Percentiles rank a stretch among this genome's conserved stretches.
These are phyloP conservation scores for Diutina sp. DNA, from an alignment of 1,139 yeast genomes.

Conservation along the genomic window DNA sequence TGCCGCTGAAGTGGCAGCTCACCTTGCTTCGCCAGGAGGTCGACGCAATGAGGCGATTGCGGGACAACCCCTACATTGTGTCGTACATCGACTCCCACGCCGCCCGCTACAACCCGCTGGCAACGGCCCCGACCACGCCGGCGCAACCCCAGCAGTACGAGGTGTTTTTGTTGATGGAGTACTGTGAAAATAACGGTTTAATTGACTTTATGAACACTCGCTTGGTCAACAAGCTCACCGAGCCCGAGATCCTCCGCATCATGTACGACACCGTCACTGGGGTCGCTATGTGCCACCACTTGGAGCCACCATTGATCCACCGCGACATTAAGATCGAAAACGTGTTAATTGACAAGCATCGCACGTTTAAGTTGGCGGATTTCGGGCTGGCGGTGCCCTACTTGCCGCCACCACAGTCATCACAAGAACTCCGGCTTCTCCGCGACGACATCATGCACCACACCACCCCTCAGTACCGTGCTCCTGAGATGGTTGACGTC, in stretches of 20 bases:
- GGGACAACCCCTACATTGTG: conserved; percentile 71
- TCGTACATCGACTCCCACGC: conserved; percentile 93
- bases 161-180: conserved; percentile 86
- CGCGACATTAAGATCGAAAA: conserved; percentile 94
- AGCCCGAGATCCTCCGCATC: conserved; percentile 68
- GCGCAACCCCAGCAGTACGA: conserved; percentile 46
- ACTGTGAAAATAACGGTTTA: conserved; percentile 74
- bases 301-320: conserved; percentile 73
- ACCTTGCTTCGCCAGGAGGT: conserved; percentile 65
- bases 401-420: conserved; percentile 48
- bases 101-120: conserved; percentile 30
- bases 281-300: conserved; percentile 78
- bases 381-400: conserved; percentile 85
- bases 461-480: conserved; percentile 94
- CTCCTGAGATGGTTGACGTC: conserved; percentile 94
- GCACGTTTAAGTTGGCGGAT: conserved; percentile 76
- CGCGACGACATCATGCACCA: conserved; percentile 81
- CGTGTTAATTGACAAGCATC: conserved; percentile 64
- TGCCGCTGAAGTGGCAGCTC: conserved; percentile 59
- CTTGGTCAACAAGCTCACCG: conserved; percentile 66
- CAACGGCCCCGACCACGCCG: conserved; percentile 7
- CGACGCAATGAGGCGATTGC: conserved; percentile 70
- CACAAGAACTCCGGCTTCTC: conserved; percentile 52
- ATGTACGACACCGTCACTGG: conserved; percentile 78
- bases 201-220: conserved; percentile 94